Evolutionary conservation across 208 protist species (phyloP), one percentile per base, ranked within the genome.

Genomic region (Leishmania lainsoni): DNA sequence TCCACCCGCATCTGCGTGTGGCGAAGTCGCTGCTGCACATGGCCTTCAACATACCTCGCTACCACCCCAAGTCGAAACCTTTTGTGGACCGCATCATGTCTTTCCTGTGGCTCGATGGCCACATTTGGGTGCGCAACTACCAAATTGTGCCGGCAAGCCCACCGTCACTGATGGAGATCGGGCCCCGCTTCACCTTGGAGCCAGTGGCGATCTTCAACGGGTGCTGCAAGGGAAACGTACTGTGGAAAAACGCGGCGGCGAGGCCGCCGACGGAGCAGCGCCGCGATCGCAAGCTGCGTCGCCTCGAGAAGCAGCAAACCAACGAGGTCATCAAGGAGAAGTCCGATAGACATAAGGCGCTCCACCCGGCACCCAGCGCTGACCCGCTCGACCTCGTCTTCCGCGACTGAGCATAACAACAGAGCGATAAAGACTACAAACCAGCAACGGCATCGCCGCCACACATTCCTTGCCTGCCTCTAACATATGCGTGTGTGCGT

Each of bases 61-160:
- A 95, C 65, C 98, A 99, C 89, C 97, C 98, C 56, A 99, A 99
- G 80, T 98, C 94, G 74, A 99, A 99, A 87, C 99, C 99, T 14
- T 99, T 99, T 85, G 84, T 99, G 49, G 99, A 99, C 87, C 99
- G 99, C 86, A 95, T 99, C 65, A 92, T 99, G 69, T 92, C 86
- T 51, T 99, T 99, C 86, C 98, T 96, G 83, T 95, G 98, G 79
- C 92, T 99, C 39, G 99, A 99, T 81, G 84, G 92, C 54, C 95
- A 97, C 78, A 99, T 99, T 76, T 99, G 98, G 99, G 99, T 99
- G 79, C 93, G 99, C 70, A 98, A 99, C 89, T 99, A 99, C 85
- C 99, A 99, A 90, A 98, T 99, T 52, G 81, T 88, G 26, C 75
- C 85, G 59, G 89, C 83, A 29, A 87, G 87, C 63, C 87, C 90